These are phyloP conservation scores for Coemansia sp. DNA, from an alignment of 192 early-diverging fungal genomes.

Conservation along the genomic window DNA sequence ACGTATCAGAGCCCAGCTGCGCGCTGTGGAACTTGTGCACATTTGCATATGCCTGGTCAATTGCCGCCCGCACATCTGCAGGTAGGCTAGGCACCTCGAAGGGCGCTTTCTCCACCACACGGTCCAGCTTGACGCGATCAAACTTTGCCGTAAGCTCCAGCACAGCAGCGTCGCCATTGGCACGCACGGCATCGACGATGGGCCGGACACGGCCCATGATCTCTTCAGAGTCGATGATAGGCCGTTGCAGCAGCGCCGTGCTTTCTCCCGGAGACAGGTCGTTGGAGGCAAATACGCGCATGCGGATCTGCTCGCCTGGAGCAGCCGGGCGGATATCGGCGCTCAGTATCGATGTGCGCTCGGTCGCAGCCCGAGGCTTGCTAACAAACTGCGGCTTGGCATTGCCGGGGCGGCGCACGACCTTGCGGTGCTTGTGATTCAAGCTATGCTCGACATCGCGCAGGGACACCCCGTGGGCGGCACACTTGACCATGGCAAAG, in stretches of 20 bases:
- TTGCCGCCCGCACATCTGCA: slow-evolving; percentile 68
- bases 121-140: slow-evolving; percentile 75
- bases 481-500: slow-evolving; percentile 88
- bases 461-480: slow-evolving; percentile 74
- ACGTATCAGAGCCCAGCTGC: slow-evolving; percentile 68
- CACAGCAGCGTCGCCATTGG: slow-evolving; percentile 81
- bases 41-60: slow-evolving; percentile 94
- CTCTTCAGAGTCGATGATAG: slow-evolving; percentile 88
- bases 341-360: slow-evolving; percentile 40
- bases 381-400: slow-evolving; percentile 79
- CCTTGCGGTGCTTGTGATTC: slow-evolving; percentile 77
- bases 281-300: slow-evolving; percentile 66
- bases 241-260: slow-evolving; percentile 72
- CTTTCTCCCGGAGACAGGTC: slow-evolving; percentile 56
- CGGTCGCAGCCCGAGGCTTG: background rate
- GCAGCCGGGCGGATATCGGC: slow-evolving; percentile 19
- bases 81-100: slow-evolving; percentile 67
- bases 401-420: slow-evolving; percentile 84
- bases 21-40: slow-evolving; percentile 91
- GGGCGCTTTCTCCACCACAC: slow-evolving; percentile 77
- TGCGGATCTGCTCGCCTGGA: slow-evolving; percentile 64
- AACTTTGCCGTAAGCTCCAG: slow-evolving; percentile 85
- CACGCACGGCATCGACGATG: slow-evolving; percentile 82
- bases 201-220: slow-evolving; percentile 85
- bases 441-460: slow-evolving; percentile 85